These are phyloP conservation scores for Gnomoniopsis smithogilvyi DNA, from an alignment of 2,329 filamentous ascomycete species.

Conservation along the genomic window DNA sequence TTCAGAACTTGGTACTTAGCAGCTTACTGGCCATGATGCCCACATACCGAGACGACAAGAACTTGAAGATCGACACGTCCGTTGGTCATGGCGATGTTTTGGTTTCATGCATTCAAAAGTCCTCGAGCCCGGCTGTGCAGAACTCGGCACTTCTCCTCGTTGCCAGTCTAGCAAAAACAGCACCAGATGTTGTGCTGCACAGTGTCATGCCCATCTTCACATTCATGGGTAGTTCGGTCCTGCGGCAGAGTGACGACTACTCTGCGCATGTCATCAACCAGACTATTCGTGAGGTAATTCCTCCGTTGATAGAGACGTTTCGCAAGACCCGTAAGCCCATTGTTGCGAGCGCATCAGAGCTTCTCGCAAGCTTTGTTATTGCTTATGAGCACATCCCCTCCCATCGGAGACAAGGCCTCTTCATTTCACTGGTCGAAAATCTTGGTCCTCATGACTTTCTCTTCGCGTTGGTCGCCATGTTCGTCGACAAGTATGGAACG, in stretches of 20 bases:
- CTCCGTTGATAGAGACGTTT: constrained; percentile 82
- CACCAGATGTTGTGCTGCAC: constrained; percentile 88
- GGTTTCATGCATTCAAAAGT: constrained; percentile 90
- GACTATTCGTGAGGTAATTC: constrained; percentile 91
- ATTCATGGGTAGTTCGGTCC: constrained; percentile 89
- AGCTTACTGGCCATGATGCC: constrained; percentile 83
- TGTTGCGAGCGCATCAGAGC: constrained; percentile 78
- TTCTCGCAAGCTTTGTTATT: constrained; percentile 92
- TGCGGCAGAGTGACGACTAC: constrained; percentile 93
- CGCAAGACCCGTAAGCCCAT: constrained; percentile 75
- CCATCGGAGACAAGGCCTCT: constrained; percentile 78
- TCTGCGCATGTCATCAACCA: constrained; percentile 94
- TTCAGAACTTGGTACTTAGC: constrained; percentile 80
- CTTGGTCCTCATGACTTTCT: constrained; percentile 84
- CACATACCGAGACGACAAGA: constrained; percentile 61
- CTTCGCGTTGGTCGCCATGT: constrained; percentile 82
- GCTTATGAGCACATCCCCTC: constrained; percentile 95
- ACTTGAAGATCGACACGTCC: constrained; percentile 68
- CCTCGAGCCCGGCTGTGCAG: constrained; percentile 88
- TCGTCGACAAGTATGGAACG: constrained; percentile 84
- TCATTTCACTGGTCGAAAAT: constrained; percentile 79
- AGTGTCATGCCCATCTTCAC: constrained; percentile 99
- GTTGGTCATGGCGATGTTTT: constrained; percentile 85
- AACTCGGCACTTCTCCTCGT: constrained; percentile 87
- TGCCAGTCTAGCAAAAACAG: constrained; percentile 79